A percentile compares a stretch with the other conserved stretches of the same genome.
phyloP scores from a whole-genome alignment of 129 eudicot species.

The carrot (Daucus carota) region DH1_v3.0 NC_030386.2:16490001-16490500 shows the following conservation, averaged over 20 bases:
- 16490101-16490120: constrained; percentile 31
- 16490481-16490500: no score
- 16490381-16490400: not conserved
- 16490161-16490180: constrained; percentile 4
- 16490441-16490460: not conserved
- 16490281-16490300: constrained; percentile 11
- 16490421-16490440: not conserved
- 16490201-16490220: constrained; percentile 29
- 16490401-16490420: not conserved
- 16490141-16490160: constrained; percentile 15
- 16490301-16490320: not conserved
- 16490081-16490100: constrained; percentile 49
- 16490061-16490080: constrained; percentile 45
- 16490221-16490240: constrained; percentile 31
- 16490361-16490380: not conserved
- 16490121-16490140: constrained; percentile 60
- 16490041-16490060: not conserved
- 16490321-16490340: constrained; percentile 2
- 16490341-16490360: not conserved
- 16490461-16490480: not conserved
- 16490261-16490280: constrained; percentile 16
- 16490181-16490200: not conserved
- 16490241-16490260: constrained; percentile 32
- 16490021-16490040: constrained; percentile 15
- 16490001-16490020: constrained; percentile 9